Evolutionary conservation across 805 yeast species (phyloP), one percentile per base, ranked within the genome.

Genomic region (Yarrowia divulgata): DNA sequence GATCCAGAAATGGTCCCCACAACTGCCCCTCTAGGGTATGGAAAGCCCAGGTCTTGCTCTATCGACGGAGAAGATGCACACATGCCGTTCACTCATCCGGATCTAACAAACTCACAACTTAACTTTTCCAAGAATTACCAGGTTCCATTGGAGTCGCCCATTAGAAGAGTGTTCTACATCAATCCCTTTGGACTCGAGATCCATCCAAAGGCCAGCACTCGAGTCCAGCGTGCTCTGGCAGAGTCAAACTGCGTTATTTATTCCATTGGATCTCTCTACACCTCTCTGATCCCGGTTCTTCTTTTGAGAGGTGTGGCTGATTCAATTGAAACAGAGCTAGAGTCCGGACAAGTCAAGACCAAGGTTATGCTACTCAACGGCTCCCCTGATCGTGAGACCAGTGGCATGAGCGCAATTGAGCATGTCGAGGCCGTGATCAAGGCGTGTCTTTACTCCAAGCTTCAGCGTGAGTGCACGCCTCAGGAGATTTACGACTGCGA

Each of bases 181-280:
- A 90, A 93, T 19, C 93, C 95, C 0, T 90, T 90, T 75, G 97
- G 97, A 0, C 91, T 90, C 73, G 97, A 93, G 75, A 88, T 90
- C 34, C 85, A 87, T 71, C 97, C 97, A 2, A 77, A 81, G 40
- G 93, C 94, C 0, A 88, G 88, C 72, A 77, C 86, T 2, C 79
- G 90, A 60, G 93, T 89, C 0, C 75, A 86, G 1, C 77, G 84
- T 1, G 81, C 84, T 32, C 75, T 92, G 3, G 45, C 55, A 2
- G 52, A 58, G 8, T 80, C 91, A 0, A 84, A 88, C 45, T 81
- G 85, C 14, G 79, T 93, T 0, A 80, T 93, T 0, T 91, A 88
- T 75, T 90, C 97, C 0, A 90, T 93, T 69, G 98, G 98, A 1
- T 90, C 97, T 1, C 80, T 93, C 45, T 90, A 90, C 89, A 93